Base-by-base conservation (phyloP, 371 early-diverging fungal genomes). In the Mortierella sp. region DNA sequence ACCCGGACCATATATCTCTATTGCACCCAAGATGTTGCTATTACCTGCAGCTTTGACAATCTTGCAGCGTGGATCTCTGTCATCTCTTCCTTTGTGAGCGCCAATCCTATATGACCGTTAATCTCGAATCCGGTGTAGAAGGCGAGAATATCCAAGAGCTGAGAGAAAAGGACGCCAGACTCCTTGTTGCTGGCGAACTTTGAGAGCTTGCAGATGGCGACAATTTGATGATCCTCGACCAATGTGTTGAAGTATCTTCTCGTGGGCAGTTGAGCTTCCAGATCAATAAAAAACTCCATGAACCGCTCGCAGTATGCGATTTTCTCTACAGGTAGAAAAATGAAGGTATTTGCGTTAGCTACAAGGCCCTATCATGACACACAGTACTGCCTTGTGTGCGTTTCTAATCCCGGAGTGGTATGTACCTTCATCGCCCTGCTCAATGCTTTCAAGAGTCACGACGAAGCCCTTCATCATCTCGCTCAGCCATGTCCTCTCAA, bases 191-290 rank as follows among this genome's bases (percentile, higher is more conserved):
- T 84, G 43, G 86, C 90, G 40, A 94, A 87, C 5, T 88, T 87
- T 47, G 94, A 89, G 53, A 87, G 71, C 68, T 86, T 85, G 67
- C 91, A 90, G 19, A 93, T 85, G 13, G 90, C 88, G 5, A 94
- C 85, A 41, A 97, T 77, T 50, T 96, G 90, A 74, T 94, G 95
- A 76, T 98, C 98, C 22, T 92, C 89, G 37, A 99, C 71, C 10
- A 99, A 70, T 1, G 92, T 88, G 73, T 94, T 93, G 76, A 98
- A 91, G 77, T 91, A 97, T 64, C 98, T 92, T 41, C 99, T 93
- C 1, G 99, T 98, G 3, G 97, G 94, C 41, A 98, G 84, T 86
- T 97, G 98, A 22, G 95, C 88, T 76, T 93, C 92, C 31, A 98
- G 84, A 75, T 95, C 96, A 26, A 96, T 93, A 63, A 98, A 75